Conservation (phyloP, 1,284 basidiomycete genomes). For the Pholiota adiposa region DNA sequence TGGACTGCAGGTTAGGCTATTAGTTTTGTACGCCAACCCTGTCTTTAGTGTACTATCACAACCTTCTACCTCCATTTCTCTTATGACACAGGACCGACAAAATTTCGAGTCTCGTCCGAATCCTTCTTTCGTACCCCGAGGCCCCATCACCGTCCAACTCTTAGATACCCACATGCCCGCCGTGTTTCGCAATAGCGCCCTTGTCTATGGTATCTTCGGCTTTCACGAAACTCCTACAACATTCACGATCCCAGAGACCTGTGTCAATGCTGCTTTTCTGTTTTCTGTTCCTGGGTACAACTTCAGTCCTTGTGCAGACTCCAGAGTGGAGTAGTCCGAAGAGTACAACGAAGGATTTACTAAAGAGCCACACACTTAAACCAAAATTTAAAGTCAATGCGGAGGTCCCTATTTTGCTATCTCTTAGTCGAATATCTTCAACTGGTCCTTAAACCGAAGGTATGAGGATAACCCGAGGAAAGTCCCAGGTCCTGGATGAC, state of each 20-base stretch:
- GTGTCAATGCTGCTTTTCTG: neutral
- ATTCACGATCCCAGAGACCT: neutral
- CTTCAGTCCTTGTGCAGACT: neutral
- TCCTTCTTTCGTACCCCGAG: neutral
- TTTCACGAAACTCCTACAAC: neutral
- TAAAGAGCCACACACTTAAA: neutral
- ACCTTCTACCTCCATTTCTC: neutral
- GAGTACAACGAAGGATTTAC: neutral
- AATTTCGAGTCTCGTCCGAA: neutral
- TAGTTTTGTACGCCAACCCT: neutral
- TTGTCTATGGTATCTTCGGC: neutral
- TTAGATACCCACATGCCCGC: neutral
- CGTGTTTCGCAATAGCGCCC: neutral
- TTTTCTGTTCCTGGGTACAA: neutral
- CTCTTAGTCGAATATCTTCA: neutral
- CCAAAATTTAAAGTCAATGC: neutral
- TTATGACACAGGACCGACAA: neutral
- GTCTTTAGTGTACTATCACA: neutral
- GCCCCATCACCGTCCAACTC: neutral
- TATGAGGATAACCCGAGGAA: neutral
- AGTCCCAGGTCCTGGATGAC: neutral
- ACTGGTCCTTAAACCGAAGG: neutral
- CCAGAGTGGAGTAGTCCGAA: neutral
- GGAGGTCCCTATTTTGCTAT: neutral
- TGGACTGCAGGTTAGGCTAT: neutral